phyloP scores from a whole-genome alignment of 805 yeast genomes.

The Yarrowia osloensis region DNA sequence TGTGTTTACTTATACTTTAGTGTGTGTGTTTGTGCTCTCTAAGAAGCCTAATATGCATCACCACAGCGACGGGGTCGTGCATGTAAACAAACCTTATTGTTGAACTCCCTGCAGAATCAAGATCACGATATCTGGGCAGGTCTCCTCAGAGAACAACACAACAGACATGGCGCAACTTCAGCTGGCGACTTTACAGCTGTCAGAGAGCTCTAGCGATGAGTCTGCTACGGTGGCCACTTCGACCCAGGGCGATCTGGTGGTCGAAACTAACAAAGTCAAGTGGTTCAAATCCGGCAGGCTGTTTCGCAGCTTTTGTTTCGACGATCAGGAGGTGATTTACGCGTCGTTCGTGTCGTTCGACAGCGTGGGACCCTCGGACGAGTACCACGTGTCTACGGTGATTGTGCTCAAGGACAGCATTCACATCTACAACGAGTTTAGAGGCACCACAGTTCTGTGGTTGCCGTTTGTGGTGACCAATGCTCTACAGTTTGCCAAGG shows the following conservation, averaged over 20 bases:
- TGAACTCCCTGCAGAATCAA: neutral
- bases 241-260: neutral
- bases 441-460: slow-evolving; percentile 11
- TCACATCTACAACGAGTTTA: neutral
- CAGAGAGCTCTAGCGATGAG: neutral
- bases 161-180: neutral
- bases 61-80: slow-evolving; percentile 6
- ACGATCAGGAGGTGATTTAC: slow-evolving; percentile 51
- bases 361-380: slow-evolving; percentile 12
- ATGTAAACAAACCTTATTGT: neutral
- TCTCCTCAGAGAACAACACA: too few species aligned
- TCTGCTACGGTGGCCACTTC: slow-evolving; percentile 3
- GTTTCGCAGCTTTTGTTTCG: slow-evolving; percentile 53
- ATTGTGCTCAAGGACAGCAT: slow-evolving; percentile 22
- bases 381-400: slow-evolving; percentile 12
- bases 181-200: slow-evolving; percentile 9
- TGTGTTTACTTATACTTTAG: neutral
- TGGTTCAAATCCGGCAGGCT: slow-evolving; percentile 56
- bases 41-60: neutral
- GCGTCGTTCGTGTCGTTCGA: slow-evolving; percentile 65
- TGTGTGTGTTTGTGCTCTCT: neutral
- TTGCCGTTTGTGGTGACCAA: slow-evolving; percentile 65
- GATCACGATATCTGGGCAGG: neutral
- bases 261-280: neutral
- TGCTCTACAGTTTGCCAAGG: slow-evolving; percentile 67